These are phyloP conservation scores for Aureoboletus auriporus DNA, from an alignment of 768 basidiomycete genomes.

Conservation along the genomic window DNA sequence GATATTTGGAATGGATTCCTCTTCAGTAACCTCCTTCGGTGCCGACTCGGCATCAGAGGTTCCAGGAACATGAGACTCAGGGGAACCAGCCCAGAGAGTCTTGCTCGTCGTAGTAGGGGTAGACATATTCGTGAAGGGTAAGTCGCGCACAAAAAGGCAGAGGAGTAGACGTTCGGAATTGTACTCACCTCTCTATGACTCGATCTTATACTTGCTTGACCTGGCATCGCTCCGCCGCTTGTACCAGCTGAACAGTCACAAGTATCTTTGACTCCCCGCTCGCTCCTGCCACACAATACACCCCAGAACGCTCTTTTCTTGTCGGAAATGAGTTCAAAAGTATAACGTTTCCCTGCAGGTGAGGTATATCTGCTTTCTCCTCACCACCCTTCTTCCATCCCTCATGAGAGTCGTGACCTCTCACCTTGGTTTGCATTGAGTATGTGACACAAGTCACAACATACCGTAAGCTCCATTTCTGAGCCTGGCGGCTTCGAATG, in stretches of 20 bases:
- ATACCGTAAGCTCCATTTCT: neutral
- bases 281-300: neutral
- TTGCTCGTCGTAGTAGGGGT: constrained; percentile 1
- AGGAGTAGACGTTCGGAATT: neutral
- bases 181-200: constrained; percentile 3
- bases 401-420: neutral
- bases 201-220: constrained; percentile 19
- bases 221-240: neutral
- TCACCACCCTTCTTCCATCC: constrained; percentile 2
- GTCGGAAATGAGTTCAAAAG: constrained; percentile 5
- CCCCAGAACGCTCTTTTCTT: neutral
- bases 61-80: neutral
- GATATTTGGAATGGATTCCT: constrained; percentile 24
- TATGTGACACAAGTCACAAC: neutral
- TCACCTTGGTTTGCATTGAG: constrained; percentile 6
- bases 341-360: constrained; percentile 4
- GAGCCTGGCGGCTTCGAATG: constrained; percentile 10
- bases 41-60: constrained; percentile 1
- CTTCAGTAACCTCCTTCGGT: constrained; percentile 1
- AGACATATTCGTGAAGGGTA: constrained; percentile 10
- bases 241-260: neutral
- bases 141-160: neutral
- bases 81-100: neutral
- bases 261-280: neutral
- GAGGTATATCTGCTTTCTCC: constrained; percentile 16